phyloP scores from a whole-genome alignment of 2,329 filamentous ascomycete genomes.

The Cladosporium sp. region DNA sequence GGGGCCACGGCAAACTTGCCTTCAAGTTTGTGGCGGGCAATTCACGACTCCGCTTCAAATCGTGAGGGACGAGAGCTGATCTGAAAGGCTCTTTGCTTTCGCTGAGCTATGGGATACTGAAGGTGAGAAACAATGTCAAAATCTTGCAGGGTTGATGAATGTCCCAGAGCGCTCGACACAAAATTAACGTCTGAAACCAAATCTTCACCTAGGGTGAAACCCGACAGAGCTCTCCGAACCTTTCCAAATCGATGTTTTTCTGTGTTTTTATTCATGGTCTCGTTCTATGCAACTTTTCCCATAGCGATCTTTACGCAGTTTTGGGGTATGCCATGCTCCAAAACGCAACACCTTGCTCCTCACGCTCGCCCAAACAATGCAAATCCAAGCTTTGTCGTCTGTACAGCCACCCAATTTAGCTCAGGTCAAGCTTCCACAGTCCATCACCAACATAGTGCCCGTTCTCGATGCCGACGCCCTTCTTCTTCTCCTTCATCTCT shows the following conservation, averaged over 20 bases:
- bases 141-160: too few relatives aligned
- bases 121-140: too few relatives aligned
- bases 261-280: not conserved
- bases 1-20: not conserved
- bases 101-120: too few relatives aligned
- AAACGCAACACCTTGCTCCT: not conserved
- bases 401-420: conserved; percentile 29
- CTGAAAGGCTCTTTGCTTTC: too few relatives aligned
- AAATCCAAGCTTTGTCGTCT: not conserved
- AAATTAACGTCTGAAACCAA: too few relatives aligned
- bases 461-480: conserved; percentile 88
- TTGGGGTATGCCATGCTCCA: not conserved
- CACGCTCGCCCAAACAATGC: not conserved
- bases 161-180: too few relatives aligned
- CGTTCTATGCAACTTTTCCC: not conserved
- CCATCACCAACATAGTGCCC: conserved; percentile 93
- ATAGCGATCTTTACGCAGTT: not conserved
- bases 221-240: too few relatives aligned
- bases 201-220: too few relatives aligned
- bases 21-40: too few relatives aligned
- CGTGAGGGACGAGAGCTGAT: too few relatives aligned
- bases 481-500: conserved; percentile 90
- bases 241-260: too few relatives aligned
- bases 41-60: too few relatives aligned
- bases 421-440: conserved; percentile 68